These are phyloP conservation scores for Metarhizium guizhouense DNA, from an alignment of 2,329 filamentous ascomycete genomes.

Conservation along the genomic window DNA sequence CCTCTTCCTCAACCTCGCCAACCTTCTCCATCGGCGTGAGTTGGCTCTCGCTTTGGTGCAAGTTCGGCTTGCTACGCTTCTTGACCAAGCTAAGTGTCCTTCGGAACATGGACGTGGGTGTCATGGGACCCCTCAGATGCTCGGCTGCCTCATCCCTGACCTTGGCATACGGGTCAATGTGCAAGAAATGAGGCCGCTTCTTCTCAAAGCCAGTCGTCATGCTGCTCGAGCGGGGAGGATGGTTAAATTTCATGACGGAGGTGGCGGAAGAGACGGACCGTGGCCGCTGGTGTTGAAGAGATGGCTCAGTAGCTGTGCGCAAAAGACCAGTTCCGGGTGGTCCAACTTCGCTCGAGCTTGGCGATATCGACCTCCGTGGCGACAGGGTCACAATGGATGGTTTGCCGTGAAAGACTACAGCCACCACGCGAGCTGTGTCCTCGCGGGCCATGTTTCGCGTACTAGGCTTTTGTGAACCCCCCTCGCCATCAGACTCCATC, in stretches of 20 bases:
- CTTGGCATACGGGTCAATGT: constrained; percentile 44
- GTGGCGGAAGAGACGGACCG: constrained; percentile 24
- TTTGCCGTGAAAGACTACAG: constrained; percentile 51
- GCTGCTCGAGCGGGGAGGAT: constrained; percentile 35
- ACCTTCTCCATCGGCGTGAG: constrained; percentile 26
- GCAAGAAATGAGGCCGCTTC: constrained; percentile 39
- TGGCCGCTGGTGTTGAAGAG: constrained; percentile 16
- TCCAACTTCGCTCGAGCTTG: constrained; percentile 23
- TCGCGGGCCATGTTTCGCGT: constrained; percentile 36
- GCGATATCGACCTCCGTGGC: constrained; percentile 32
- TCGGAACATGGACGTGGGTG: constrained; percentile 39
- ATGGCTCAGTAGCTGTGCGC: constrained; percentile 22
- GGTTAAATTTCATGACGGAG: constrained; percentile 22
- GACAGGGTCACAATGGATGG: constrained; percentile 47
- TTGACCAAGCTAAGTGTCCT: constrained; percentile 45
- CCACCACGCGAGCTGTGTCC: constrained; percentile 49
- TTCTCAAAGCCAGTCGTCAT: constrained; percentile 28
- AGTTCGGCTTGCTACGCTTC: constrained; percentile 44
- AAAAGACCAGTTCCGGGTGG: constrained; percentile 16
- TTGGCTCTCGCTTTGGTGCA: constrained; percentile 28
- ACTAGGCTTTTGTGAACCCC: constrained; percentile 13
- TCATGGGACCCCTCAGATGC: constrained; percentile 29
- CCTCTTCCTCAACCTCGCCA: constrained; percentile 21
- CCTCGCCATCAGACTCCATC: constrained; percentile 35
- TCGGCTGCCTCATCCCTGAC: constrained; percentile 19